Conservation (phyloP, 495 filamentous ascomycete genomes). For the Jackrogersella multiformis region DNA sequence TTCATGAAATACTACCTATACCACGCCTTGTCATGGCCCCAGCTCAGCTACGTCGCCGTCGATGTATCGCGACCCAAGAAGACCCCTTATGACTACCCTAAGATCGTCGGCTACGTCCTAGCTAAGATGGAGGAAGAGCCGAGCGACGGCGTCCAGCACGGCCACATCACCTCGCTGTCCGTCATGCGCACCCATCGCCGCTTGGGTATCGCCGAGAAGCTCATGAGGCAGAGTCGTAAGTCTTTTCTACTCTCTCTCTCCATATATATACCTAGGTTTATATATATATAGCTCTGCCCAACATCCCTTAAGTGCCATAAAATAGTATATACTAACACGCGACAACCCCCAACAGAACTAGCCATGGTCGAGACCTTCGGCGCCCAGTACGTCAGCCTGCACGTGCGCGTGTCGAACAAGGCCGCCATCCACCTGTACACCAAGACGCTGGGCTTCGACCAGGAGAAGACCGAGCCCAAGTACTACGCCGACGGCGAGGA, state of each 20-base stretch:
- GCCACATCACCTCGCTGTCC: conserved; percentile 93
- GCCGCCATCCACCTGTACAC: conserved; percentile 92
- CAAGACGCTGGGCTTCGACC: conserved; percentile 90
- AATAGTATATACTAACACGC: conserved; percentile 16
- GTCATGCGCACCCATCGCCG: conserved; percentile 96
- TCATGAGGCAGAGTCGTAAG: conserved; percentile 96
- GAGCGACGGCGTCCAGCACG: conserved; percentile 86
- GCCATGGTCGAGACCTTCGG: conserved; percentile 96
- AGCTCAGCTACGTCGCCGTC: conserved; percentile 95
- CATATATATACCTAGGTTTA: background rate
- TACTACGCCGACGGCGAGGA: conserved; percentile 99
- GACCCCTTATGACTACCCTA: conserved; percentile 86
- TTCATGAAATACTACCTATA: conserved; percentile 99
- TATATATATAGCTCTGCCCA: no score
- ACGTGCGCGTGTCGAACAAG: conserved; percentile 92
- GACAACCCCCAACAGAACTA: conserved; percentile 71
- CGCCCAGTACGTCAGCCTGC: conserved; percentile 91
- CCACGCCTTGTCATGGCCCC: conserved; percentile 97
- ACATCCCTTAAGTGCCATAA: background rate
- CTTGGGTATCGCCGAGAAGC: conserved; percentile 91
- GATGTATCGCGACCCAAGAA: conserved; percentile 80
- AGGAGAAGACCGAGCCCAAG: conserved; percentile 87
- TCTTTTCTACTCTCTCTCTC: conserved; percentile 36
- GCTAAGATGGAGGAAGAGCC: conserved; percentile 99
- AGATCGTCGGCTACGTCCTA: conserved; percentile 98